These are phyloP conservation scores for Anastatica hierochuntica DNA, from an alignment of 345 rosid species.

Conservation along the genomic window DNA sequence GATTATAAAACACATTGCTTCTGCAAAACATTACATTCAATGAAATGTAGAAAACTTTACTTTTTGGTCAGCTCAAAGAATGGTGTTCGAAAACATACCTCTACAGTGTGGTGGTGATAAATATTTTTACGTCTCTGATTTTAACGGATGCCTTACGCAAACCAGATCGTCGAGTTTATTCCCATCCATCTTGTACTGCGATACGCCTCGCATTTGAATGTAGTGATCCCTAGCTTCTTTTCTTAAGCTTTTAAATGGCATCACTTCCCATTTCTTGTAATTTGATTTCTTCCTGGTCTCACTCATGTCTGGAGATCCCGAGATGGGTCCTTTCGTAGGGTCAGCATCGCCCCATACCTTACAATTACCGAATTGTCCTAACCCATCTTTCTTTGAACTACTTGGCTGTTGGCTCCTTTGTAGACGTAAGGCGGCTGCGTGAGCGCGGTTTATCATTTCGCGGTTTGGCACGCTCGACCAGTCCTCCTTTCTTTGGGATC, in stretches of 20 bases:
- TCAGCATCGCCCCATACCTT: conserved; percentile 81
- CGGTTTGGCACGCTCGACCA: conserved; percentile 85
- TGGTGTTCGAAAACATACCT: too few species aligned
- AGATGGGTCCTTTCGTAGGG: conserved; percentile 45
- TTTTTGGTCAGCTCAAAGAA: too few species aligned
- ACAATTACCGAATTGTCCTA: conserved; percentile 76
- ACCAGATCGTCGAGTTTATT: conserved; percentile 92
- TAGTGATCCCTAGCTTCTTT: conserved; percentile 82
- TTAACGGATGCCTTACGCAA: conserved; percentile 53
- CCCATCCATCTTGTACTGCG: conserved; percentile 96
- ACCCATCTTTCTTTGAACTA: conserved; percentile 24
- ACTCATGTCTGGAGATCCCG: conserved; percentile 86
- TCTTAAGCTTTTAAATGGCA: conserved; percentile 69
- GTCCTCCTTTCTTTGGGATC: conserved; percentile 59
- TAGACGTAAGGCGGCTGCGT: conserved; percentile 64
- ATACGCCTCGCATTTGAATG: conserved; percentile 59
- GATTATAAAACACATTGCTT: too few species aligned
- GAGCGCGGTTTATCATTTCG: conserved; percentile 63
- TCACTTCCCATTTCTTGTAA: conserved; percentile 83
- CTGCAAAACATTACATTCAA: too few species aligned
- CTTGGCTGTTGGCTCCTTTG: conserved; percentile 42
- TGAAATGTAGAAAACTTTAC: too few species aligned
- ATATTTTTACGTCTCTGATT: conserved; percentile 21
- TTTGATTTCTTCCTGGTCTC: conserved; percentile 56
- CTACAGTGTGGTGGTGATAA: background rate